Evolutionary conservation across 1,284 basidiomycete species (phyloP), one percentile per base, ranked within the genome.

Genomic region (Papiliotrema nemorosa): DNA sequence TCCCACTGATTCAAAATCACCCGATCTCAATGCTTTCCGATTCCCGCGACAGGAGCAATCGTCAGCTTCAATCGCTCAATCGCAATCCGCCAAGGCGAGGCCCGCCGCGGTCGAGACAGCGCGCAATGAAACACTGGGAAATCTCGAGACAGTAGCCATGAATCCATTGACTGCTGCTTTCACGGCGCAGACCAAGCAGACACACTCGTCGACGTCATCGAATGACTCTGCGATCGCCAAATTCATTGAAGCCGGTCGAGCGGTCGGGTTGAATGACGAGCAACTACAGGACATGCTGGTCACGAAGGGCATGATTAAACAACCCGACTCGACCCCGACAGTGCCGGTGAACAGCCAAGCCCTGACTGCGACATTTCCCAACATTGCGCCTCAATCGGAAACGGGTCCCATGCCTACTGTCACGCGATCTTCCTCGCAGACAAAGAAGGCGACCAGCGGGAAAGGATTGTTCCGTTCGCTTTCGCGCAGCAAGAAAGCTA

Each of bases 231-330:
- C 65, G 0, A 43, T 67, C 5, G 53, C 58, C 13, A 63, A 62
- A 22, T 72, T 72, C 53, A 54, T 69, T 41, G 62, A 65, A 29
- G 64, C 70, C 10, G 70, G 70, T 6, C 54, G 61, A 34, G 63
- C 64, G 5, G 49, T 70, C 14, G 70, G 70, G 2, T 47, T 72
- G 18, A 60, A 58, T 21, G 64, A 69, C 34, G 54, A 52, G 5
- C 62, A 66, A 42, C 58, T 72, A 3, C 55, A 66, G 33, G 58
- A 65, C 22, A 66, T 72, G 59, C 50, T 72, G 27, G 40, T 44
- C 22, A 53, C 54, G 22, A 64, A 64, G 31, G 62, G 59, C 2
- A 58, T 63, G 47, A 38, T 57, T 29, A 27, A 53, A 18, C 36
- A 43, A 12, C 50, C 56, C 10, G 44, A 21, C 2, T 6, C 24